Evolutionary conservation across 2,329 filamentous ascomycete genomes (phyloP), one percentile per base, ranked within the genome.

Genomic region (Paecilomyces fulvus): DNA sequence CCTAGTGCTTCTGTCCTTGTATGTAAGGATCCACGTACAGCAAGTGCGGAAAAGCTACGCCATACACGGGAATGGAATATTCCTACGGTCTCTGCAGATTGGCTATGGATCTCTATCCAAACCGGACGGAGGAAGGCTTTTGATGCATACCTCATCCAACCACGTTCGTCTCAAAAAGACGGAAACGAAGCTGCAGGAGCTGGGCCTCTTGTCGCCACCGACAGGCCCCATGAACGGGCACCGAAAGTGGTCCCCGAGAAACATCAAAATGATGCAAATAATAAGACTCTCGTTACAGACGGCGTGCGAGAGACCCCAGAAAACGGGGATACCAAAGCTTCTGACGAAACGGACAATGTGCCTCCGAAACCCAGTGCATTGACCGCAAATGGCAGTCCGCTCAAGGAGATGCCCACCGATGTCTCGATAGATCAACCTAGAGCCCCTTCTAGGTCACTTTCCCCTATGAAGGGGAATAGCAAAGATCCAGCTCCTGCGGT

Each of bases 101-200:
- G 94, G 94, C 77, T 99, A 2, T 94, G 89, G 86, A 81, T 86
- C 53, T 94, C 88, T 61, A 84, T 96, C 53, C 77, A 79, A 54
- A 70, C 67, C 50, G 65, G 82, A 30, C 70, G 76, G 55, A 76
- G 74, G 63, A 75, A 80, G 56, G 65, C 78, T 10, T 80, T 79
- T 52, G 70, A 75, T 21, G 69, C 75, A 30, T 83, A 80, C 64
- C 61, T 71, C 20, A 69, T 75, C 52, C 65, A 65, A 30, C 65
- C 62, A 55, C 58, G 52, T 31, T 54, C 54, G 43, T 61, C 63
- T 1, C 66, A 70, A 58, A 68, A 63, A 11, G 30, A 51, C 25
- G 51, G 46, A 14, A 53, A 53, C 46, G 62, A 57, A 52, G 62
- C 59, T 31, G 21, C 7, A 25, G 21, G 20, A 33, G n/a, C 51